These are phyloP conservation scores for Dunaliella sp. DNA, from an alignment of 139 green algal genomes.

Conservation along the genomic window DNA sequence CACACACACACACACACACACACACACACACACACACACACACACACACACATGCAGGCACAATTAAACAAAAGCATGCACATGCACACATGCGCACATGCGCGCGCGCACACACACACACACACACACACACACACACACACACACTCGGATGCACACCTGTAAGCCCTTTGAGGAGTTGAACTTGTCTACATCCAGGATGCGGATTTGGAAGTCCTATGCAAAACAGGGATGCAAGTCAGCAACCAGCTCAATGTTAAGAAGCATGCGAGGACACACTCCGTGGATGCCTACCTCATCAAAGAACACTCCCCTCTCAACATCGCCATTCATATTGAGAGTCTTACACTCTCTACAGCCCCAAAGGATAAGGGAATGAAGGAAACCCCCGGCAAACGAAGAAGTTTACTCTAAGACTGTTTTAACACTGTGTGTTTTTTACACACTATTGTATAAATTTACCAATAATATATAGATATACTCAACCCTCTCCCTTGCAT, in stretches of 20 bases:
- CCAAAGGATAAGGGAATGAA: no score
- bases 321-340: constrained; percentile 17
- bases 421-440: no score
- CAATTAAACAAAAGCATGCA: neutral
- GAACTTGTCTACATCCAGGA: constrained; percentile 59
- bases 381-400: no score
- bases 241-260: no score
- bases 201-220: constrained; percentile 51
- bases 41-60: neutral
- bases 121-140: neutral
- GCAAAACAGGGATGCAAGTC: neutral
- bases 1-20: neutral
- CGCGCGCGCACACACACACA: neutral
- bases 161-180: constrained; percentile 43
- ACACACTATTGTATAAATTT: no score
- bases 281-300: constrained; percentile 38
- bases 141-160: constrained; percentile 15
- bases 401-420: no score
- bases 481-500: no score
- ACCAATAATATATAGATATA: no score
- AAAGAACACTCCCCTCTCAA: constrained; percentile 49
- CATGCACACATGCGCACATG: neutral
- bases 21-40: neutral
- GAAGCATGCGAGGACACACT: no score
- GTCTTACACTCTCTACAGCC: no score